Evolutionary conservation across 2,329 filamentous ascomycete genomes (phyloP).

Genomic region (Fusarium anguioides): DNA sequence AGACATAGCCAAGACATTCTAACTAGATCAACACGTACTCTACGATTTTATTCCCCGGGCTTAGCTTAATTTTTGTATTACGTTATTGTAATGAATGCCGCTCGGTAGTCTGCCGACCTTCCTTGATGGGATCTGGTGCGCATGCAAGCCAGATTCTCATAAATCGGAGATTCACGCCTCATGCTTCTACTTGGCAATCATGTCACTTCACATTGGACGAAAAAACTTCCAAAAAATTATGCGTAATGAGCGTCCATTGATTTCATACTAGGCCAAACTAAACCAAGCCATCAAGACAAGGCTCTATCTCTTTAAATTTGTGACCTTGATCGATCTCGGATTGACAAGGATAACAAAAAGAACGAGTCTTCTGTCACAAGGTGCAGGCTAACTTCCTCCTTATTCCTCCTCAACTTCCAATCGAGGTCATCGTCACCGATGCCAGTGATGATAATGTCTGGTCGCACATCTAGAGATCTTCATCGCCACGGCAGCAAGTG

Average conservation of each 20-base stretch:
- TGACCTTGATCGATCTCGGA: too few relatives aligned
- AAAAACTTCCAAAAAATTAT: background rate
- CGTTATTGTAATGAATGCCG: background rate
- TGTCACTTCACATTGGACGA: too few relatives aligned
- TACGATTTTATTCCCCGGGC: rapidly evolving
- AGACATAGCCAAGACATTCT: background rate
- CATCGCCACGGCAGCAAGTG: slow-evolving; percentile 14
- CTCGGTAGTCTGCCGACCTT: background rate
- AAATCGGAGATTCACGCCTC: too few relatives aligned
- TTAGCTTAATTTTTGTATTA: background rate
- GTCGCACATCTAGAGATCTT: background rate
- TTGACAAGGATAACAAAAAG: too few relatives aligned
- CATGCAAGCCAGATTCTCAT: too few relatives aligned
- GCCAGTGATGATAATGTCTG: too few relatives aligned
- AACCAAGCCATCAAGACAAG: background rate
- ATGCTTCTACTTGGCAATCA: too few relatives aligned
- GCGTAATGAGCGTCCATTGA: background rate
- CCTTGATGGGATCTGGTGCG: rapidly evolving
- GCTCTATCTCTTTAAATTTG: too few relatives aligned
- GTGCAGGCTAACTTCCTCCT: too few relatives aligned
- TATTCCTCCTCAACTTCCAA: background rate
- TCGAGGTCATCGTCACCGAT: background rate
- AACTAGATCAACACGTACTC: background rate
- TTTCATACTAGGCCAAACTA: background rate
- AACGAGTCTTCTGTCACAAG: background rate